These are phyloP conservation scores for Debaryomyces singareniensis DNA, from an alignment of 1,139 yeast species.

Conservation along the genomic window DNA sequence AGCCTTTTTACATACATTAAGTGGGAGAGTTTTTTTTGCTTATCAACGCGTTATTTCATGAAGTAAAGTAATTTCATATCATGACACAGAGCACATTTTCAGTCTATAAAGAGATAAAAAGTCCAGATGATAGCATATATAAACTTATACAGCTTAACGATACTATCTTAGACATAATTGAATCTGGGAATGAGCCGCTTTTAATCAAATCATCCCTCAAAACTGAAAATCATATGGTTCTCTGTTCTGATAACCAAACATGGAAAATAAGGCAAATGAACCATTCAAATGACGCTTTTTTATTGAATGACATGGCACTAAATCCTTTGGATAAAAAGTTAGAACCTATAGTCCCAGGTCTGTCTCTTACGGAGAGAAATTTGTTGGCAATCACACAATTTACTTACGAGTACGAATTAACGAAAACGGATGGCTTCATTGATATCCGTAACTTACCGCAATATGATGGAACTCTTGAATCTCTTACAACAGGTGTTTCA, in stretches of 20 bases:
- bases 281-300: slow-evolving; percentile 75
- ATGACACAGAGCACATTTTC: slow-evolving; percentile 1
- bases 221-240: slow-evolving; percentile 40
- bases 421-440: slow-evolving; percentile 35
- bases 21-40: too few relatives aligned
- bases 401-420: slow-evolving; percentile 47
- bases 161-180: slow-evolving; percentile 40
- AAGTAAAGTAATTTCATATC: too few relatives aligned
- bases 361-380: slow-evolving; percentile 8
- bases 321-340: slow-evolving; percentile 8
- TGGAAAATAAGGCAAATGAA: slow-evolving; percentile 72
- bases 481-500: neutral
- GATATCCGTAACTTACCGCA: slow-evolving; percentile 41
- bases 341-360: slow-evolving; percentile 2
- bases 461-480: slow-evolving; percentile 26
- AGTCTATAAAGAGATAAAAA: slow-evolving; percentile 20
- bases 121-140: slow-evolving; percentile 26
- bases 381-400: slow-evolving; percentile 37
- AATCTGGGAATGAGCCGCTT: slow-evolving; percentile 20
- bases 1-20: too few relatives aligned
- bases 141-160: slow-evolving; percentile 57
- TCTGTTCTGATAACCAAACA: slow-evolving; percentile 56
- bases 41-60: too few relatives aligned
- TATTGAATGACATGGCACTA: slow-evolving; percentile 34
- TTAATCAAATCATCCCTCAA: slow-evolving; percentile 41